Conservation (phyloP, 768 basidiomycete species). For the Pulveroboletus sp. region DNA sequence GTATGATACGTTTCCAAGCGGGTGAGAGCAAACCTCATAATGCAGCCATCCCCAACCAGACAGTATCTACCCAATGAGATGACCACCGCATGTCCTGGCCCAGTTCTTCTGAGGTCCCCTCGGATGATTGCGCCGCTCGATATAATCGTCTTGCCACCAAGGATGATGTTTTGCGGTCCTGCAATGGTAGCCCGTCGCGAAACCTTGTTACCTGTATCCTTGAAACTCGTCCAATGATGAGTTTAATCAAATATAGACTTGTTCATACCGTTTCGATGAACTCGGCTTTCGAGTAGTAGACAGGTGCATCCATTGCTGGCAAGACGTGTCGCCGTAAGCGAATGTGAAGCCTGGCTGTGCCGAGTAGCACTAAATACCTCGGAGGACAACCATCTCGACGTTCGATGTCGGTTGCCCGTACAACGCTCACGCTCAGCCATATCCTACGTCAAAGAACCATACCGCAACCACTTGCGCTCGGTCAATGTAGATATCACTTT, state of each 20-base stretch:
- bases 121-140: conserved; percentile 86
- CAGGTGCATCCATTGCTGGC: conserved; percentile 58
- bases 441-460: conserved; percentile 14
- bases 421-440: conserved; percentile 8
- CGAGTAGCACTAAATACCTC: too few relatives aligned
- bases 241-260: not conserved
- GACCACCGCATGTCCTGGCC: conserved; percentile 89
- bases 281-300: conserved; percentile 77
- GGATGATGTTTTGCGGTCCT: conserved; percentile 94
- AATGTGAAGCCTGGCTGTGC: too few relatives aligned
- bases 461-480: conserved; percentile 5
- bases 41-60: conserved; percentile 81
- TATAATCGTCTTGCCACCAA: conserved; percentile 96
- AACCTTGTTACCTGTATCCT: conserved; percentile 97
- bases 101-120: conserved; percentile 86
- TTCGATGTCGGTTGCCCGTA: conserved; percentile 7
- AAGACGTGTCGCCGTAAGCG: conserved; percentile 15
- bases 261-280: conserved; percentile 82
- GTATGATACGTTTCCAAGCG: not conserved
- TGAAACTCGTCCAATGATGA: conserved; percentile 10
- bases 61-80: conserved; percentile 94
- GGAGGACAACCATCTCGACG: not conserved
- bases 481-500: conserved; percentile 7
- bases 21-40: conserved; percentile 66
- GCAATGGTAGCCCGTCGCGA: conserved; percentile 87